phyloP scores from a whole-genome alignment of 345 rosid genomes.

The Lagerstroemia speciosa region DNA sequence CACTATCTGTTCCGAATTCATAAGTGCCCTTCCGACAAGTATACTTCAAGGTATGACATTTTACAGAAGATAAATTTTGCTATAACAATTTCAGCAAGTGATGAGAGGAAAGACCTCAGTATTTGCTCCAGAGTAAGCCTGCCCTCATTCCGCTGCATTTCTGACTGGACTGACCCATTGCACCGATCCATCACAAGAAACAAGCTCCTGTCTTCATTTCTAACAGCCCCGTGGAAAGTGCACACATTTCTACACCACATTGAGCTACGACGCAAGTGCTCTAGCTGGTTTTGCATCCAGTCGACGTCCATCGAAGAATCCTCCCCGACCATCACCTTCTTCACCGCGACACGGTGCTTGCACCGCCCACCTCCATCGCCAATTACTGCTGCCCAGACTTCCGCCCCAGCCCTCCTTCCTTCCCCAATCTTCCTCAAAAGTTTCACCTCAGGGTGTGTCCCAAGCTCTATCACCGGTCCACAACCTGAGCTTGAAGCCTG shows the following conservation, averaged over 20 bases:
- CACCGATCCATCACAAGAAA: constrained; percentile 80
- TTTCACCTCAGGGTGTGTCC: constrained; percentile 61
- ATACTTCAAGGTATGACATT: not conserved
- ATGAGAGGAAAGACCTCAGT: constrained; percentile 42
- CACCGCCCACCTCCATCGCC: constrained; percentile 41
- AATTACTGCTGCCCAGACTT: constrained; percentile 66
- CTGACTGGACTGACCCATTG: constrained; percentile 77
- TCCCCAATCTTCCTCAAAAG: constrained; percentile 55
- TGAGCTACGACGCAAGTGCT: constrained; percentile 53
- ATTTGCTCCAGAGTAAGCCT: constrained; percentile 95
- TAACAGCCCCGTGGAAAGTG: constrained; percentile 73
- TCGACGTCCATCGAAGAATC: constrained; percentile 54
- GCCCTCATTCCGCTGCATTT: constrained; percentile 84
- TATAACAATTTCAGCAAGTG: not conserved
- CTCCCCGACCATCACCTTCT: constrained; percentile 56
- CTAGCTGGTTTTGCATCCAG: constrained; percentile 76
- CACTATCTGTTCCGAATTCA: not conserved
- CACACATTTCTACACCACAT: constrained; percentile 98
- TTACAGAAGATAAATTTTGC: not conserved
- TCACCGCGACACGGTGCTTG: constrained; percentile 61
- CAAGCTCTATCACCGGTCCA: constrained; percentile 72
- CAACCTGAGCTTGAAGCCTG: constrained; percentile 61
- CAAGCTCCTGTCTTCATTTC: constrained; percentile 46
- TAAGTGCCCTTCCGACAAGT: not conserved
- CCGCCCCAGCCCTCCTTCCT: constrained; percentile 55